Evolutionary conservation across 345 rosid species (phyloP).

Genomic region (Cardiospermum halicacabum): DNA sequence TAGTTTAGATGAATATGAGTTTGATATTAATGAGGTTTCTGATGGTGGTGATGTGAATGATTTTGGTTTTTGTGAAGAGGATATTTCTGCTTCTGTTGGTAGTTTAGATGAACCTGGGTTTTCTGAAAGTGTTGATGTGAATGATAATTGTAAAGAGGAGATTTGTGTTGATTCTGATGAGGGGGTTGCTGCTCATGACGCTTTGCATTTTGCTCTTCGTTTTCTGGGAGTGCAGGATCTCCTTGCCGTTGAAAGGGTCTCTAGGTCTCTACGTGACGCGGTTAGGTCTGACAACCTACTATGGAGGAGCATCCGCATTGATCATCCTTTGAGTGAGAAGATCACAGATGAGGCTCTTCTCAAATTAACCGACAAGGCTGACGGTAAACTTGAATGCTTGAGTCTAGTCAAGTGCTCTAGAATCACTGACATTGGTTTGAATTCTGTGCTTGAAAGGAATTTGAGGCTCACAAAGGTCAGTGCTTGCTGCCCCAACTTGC

Average conservation of each 20-base stretch:
- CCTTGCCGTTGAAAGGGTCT: slow-evolving; percentile 57
- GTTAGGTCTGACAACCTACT: slow-evolving; percentile 58
- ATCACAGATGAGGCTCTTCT: slow-evolving; percentile 73
- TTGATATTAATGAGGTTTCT: slow-evolving; percentile 20
- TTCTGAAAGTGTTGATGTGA: slow-evolving; percentile 19
- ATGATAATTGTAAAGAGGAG: slow-evolving; percentile 20
- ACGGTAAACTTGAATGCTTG: slow-evolving; percentile 64
- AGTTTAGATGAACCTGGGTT: slow-evolving; percentile 18
- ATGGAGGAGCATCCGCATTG: slow-evolving; percentile 75
- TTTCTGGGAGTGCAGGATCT: slow-evolving; percentile 73
- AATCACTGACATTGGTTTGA: slow-evolving; percentile 66
- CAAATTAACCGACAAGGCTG: slow-evolving; percentile 61
- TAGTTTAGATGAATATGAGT: slow-evolving; percentile 18
- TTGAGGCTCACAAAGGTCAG: slow-evolving; percentile 63
- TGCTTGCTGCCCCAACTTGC: not conserved
- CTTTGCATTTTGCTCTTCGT: slow-evolving; percentile 52
- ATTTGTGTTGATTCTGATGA: slow-evolving; percentile 25
- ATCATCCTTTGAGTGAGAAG: slow-evolving; percentile 72
- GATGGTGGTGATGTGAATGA: slow-evolving; percentile 26
- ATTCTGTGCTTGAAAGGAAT: slow-evolving; percentile 48
- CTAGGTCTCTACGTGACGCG: slow-evolving; percentile 44
- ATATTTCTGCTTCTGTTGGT: slow-evolving; percentile 1
- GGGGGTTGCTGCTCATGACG: slow-evolving; percentile 46
- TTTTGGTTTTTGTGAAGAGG: slow-evolving; percentile 21
- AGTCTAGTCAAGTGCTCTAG: slow-evolving; percentile 66